These are phyloP conservation scores for Neonectria hederae DNA, from an alignment of 2,329 filamentous ascomycete species.

Conservation along the genomic window DNA sequence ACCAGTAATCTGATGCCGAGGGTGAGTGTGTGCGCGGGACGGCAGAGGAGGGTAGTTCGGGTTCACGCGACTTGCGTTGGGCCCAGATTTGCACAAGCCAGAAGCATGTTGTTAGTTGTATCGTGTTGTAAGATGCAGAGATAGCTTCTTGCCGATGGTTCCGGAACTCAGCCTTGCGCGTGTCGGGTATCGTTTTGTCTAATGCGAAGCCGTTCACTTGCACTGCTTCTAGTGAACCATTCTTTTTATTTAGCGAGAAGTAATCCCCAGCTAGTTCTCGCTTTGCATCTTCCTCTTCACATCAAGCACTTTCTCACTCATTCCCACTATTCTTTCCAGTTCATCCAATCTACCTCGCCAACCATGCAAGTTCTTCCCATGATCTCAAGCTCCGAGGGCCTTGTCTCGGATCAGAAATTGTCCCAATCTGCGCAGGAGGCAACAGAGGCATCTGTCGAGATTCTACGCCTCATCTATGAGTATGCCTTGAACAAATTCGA, in stretches of 20 bases:
- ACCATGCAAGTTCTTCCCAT: constrained; percentile 9
- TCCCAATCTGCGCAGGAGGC: neutral
- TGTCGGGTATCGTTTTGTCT: too few relatives aligned
- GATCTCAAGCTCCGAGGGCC: neutral
- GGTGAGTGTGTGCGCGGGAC: too few relatives aligned
- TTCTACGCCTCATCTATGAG: constrained; percentile 41
- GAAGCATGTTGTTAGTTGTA: too few relatives aligned
- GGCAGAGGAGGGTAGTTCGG: too few relatives aligned
- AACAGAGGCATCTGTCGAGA: constrained; percentile 16
- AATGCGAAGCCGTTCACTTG: too few relatives aligned
- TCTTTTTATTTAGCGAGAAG: neutral
- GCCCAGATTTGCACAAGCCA: too few relatives aligned
- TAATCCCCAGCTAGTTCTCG: neutral
- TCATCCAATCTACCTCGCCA: neutral
- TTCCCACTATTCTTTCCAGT: neutral
- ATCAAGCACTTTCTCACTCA: neutral
- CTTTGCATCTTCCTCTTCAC: neutral
- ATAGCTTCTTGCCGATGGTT: too few relatives aligned
- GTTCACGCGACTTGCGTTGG: too few relatives aligned
- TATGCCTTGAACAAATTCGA: constrained; percentile 43
- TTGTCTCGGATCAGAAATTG: neutral
- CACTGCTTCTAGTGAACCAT: neutral
- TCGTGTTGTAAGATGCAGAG: too few relatives aligned
- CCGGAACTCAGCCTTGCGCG: too few relatives aligned
- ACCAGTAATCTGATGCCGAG: neutral